Evolutionary conservation across 176 grass and related monocot genomes (phyloP).

Genomic region (Melocanna baccifera): DNA sequence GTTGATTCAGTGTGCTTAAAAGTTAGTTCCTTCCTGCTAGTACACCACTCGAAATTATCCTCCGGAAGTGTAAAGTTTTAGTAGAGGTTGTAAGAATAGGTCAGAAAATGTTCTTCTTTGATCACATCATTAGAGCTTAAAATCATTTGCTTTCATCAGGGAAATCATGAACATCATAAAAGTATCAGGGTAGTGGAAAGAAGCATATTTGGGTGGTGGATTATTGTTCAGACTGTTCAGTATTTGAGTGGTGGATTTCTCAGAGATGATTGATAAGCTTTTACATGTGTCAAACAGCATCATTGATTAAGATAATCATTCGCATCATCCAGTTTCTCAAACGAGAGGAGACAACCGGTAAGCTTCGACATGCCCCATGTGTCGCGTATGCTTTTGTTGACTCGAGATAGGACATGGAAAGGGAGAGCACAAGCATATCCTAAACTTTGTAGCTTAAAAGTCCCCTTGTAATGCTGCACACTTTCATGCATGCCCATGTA

Average conservation of each 20-base stretch:
- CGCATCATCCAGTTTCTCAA: not conserved
- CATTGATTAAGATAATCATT: not conserved
- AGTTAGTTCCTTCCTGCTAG: not conserved
- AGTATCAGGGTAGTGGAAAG: not conserved
- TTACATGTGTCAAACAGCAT: not conserved
- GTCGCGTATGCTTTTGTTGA: constrained; percentile 14
- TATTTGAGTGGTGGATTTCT: not conserved
- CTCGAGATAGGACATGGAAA: constrained; percentile 26
- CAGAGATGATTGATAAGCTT: not conserved
- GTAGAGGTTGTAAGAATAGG: not conserved
- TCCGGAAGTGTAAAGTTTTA: not conserved
- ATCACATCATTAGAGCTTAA: not conserved
- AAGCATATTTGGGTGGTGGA: not conserved
- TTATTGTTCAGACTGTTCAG: not conserved
- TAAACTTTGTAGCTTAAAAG: not conserved
- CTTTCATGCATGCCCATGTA: constrained; percentile 9
- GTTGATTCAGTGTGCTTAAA: not conserved
- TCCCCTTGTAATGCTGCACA: not conserved
- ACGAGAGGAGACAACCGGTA: not conserved
- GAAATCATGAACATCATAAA: not conserved
- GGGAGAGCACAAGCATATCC: constrained; percentile 35
- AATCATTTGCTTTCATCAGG: not conserved
- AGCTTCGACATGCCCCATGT: not conserved
- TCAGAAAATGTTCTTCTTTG: not conserved
- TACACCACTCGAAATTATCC: not conserved